Conservation (phyloP, 345 rosid species). For the Sonneratia caseolaris region DNA sequence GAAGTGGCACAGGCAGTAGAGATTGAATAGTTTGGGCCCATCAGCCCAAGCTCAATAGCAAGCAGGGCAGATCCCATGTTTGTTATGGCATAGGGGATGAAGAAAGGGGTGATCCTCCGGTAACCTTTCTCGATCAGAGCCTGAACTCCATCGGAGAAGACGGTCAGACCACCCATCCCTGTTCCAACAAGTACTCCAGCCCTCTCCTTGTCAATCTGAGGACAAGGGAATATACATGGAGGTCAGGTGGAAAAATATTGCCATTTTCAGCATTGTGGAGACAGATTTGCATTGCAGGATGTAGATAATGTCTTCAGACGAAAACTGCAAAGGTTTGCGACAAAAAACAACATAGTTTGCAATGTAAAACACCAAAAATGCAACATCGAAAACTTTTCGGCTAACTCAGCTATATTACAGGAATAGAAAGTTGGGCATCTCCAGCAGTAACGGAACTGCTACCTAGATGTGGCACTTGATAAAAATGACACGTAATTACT, state of each 20-base stretch:
- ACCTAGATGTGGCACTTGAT: neutral
- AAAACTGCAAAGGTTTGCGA: neutral
- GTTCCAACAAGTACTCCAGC: conserved; percentile 98
- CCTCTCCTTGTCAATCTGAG: conserved; percentile 67
- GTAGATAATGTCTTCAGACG: neutral
- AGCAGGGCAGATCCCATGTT: conserved; percentile 96
- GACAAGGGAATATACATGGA: neutral
- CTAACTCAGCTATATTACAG: neutral
- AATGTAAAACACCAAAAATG: neutral
- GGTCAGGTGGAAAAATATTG: neutral
- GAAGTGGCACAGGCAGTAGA: conserved; percentile 99
- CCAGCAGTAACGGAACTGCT: neutral
- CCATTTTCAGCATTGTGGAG: neutral
- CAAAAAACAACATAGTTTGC: neutral
- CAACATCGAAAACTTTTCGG: too few relatives aligned
- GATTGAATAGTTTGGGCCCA: conserved; percentile 98
- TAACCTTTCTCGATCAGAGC: conserved; percentile 78
- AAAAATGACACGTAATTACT: neutral
- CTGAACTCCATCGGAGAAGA: conserved; percentile 79
- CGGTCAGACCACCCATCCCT: conserved; percentile 95
- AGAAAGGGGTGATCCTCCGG: conserved; percentile 80
- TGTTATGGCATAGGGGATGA: conserved; percentile 84
- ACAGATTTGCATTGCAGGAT: neutral
- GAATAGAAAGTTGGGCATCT: too few relatives aligned
- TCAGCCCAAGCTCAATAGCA: conserved; percentile 89